Evolutionary conservation across 306 rosid species (phyloP), one percentile per base, ranked within the genome.

Genomic region (Sophora flavescens): DNA sequence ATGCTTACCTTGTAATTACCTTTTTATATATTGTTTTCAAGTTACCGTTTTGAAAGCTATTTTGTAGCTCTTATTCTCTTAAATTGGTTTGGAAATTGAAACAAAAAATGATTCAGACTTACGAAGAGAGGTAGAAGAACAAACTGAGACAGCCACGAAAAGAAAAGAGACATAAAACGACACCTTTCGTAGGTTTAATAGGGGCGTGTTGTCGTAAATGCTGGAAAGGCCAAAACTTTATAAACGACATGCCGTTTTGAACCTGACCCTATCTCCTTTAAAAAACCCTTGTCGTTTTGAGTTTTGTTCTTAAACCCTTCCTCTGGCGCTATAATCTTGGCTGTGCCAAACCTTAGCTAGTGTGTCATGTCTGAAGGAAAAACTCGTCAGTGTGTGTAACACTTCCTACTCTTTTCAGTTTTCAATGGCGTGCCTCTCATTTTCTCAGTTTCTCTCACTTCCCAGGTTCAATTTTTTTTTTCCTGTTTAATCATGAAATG

Each of bases 381-480:
- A 59, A 63, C 83, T 77, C 74, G n/a, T 71, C 82, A 12, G 6
- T 71, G 17, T 56, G 63, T 78, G 36, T 75, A 83, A 44, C 53
- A 57, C 15, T 59, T 42, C 68, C 68, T 59, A 52, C 54, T 78
- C 82, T 47, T 33, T 85, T 77, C 11, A 88, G 90, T 47, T 33
- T 85, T 77, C 11, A 87, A 92, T 90, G 97, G 89, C 96, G 52
- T 86, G 76, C 30, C 76, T 93, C 1, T 82, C 91, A 41, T 84
- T 88, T 78, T 48, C 90, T 57, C 90, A 73, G 6, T 88, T 90
- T 83, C 86, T 92, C 56, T 82, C 83, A 6, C 63, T 77, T 69
- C 84, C 95, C 89, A 95, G 98, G 97, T 94, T 74, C 80, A n/a
- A n/a, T n/a, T n/a, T n/a, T n/a, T n/a, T n/a, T n/a, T n/a, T n/a